Conservation (phyloP, 805 yeast species). For the Wickerhamiella alocasiicola region DNA sequence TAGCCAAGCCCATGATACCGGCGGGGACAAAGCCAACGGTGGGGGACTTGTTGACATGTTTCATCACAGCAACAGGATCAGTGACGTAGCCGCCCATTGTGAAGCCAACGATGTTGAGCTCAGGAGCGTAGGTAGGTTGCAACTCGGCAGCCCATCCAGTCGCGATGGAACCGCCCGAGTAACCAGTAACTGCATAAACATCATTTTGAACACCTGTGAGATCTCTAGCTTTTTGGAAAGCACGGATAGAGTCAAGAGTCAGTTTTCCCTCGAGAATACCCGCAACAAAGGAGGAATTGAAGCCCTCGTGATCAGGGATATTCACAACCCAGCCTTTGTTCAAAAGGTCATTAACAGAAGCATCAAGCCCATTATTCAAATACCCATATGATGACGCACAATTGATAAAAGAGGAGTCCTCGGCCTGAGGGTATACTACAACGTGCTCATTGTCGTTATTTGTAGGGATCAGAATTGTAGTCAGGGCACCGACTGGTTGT, state of each 20-base stretch:
- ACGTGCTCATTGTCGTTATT: constrained; percentile 13
- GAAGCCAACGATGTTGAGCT: constrained; percentile 20
- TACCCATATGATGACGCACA: constrained; percentile 21
- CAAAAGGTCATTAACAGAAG: constrained; percentile 13
- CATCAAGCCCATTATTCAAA: constrained; percentile 11
- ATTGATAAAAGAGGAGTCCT: constrained; percentile 18
- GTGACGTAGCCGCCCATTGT: constrained; percentile 22
- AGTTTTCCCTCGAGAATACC: constrained; percentile 23
- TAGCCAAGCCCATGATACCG: constrained; percentile 20
- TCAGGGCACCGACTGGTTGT: constrained; percentile 12
- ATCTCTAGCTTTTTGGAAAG: constrained; percentile 13
- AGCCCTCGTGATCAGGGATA: constrained; percentile 23
- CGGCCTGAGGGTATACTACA: constrained; percentile 18
- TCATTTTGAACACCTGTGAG: constrained; percentile 7
- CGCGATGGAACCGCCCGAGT: constrained; percentile 24
- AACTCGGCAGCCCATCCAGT: constrained; percentile 24
- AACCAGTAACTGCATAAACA: constrained; percentile 19
- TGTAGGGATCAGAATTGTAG: constrained; percentile 16
- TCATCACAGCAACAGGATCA: constrained; percentile 15
- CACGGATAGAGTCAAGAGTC: constrained; percentile 25
- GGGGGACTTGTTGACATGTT: constrained; percentile 13
- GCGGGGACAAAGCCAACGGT: constrained; percentile 21
- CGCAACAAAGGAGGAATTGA: constrained; percentile 18
- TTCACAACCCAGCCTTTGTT: constrained; percentile 18
- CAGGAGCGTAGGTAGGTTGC: constrained; percentile 22